Evolutionary conservation across 805 yeast genomes (phyloP), one percentile per base, ranked within the genome.

Genomic region (Schwanniomyces polymorphus): DNA sequence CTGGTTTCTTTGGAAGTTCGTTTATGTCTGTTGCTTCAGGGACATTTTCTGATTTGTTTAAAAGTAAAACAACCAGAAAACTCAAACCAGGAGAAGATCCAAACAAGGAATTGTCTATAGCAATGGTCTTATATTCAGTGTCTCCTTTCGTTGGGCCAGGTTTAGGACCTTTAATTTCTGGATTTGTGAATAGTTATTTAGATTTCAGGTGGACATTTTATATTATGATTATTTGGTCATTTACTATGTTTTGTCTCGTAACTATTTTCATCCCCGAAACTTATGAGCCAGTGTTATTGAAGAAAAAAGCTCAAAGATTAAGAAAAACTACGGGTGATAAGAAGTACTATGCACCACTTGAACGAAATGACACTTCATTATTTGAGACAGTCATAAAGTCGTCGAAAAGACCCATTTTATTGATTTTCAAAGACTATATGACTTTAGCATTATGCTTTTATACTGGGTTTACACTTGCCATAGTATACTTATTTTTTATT

Each of bases 11-110:
- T 42, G 89, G 94, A 1, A 83, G 91, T 2, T 95, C 94, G 3
- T 90, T 91, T 2, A 74, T 90, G 68, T 85, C 96, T 7, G 81
- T 88, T 54, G 92, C 90, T 9, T 90, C 91, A 44, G 97, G 96
- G 51, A 83, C 95, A 4, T 80, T 90, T 52, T 71, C 84, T 45
- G 97, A 90, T 67, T 66, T 89, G 42, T 90, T 63, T 67, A 4
- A 60, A 67, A 31, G 27, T 23, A 37, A 10, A 37, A 8, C 7
- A 4, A 16, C 9, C 17, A 31, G 21, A 5, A 2, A 5, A 35
- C 44, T 54, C 25, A 63, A 60, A 44, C 52, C 58, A 31, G 68
- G 64, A 2, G 39, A 38, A 52, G 55, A 14, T 46, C 42, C 57
- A 12, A 53, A 57, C 33, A 56, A 60, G 38, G 56, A 62, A 27